A percentile compares a stretch with the other conserved stretches of the same genome.
Conservation (phyloP, 805 yeast species). For the Saccharomycopsis microspora region DNA sequence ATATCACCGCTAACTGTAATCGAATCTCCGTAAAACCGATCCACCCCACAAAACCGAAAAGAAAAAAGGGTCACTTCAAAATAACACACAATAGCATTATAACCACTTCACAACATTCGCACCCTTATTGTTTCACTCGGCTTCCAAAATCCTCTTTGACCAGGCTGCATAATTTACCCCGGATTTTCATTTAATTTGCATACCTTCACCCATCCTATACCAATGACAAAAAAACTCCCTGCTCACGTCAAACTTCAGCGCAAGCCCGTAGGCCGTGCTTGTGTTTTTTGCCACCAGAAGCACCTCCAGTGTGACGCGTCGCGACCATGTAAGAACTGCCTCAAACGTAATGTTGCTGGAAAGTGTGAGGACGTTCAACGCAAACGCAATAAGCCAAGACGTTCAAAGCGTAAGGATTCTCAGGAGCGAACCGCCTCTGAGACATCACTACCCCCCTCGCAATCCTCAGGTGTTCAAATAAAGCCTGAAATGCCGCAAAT, state of each 20-base stretch:
- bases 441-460: not conserved
- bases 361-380: slow-evolving; percentile 49
- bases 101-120: too few species aligned
- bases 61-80: too few species aligned
- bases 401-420: too few species aligned
- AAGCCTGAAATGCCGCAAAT: not conserved
- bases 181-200: too few species aligned
- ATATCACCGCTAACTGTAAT: too few species aligned
- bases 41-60: too few species aligned
- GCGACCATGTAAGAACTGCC: slow-evolving; percentile 64
- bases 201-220: not conserved
- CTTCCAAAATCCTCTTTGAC: too few species aligned
- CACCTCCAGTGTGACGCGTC: slow-evolving; percentile 60
- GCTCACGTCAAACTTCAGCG: slow-evolving; percentile 40
- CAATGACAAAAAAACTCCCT: slow-evolving; percentile 54
- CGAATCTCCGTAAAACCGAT: too few species aligned
- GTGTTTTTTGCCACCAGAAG: slow-evolving; percentile 60
- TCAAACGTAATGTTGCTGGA: slow-evolving; percentile 44
- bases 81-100: too few species aligned
- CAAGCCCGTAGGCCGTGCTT: slow-evolving; percentile 58
- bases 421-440: not conserved
- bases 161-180: too few species aligned
- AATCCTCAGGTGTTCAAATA: not conserved
- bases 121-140: too few species aligned
- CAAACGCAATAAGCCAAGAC: slow-evolving; percentile 29